Evolutionary conservation across 2,329 filamentous ascomycete species (phyloP).

Genomic region (Hymenotorrendiella dingleyae): DNA sequence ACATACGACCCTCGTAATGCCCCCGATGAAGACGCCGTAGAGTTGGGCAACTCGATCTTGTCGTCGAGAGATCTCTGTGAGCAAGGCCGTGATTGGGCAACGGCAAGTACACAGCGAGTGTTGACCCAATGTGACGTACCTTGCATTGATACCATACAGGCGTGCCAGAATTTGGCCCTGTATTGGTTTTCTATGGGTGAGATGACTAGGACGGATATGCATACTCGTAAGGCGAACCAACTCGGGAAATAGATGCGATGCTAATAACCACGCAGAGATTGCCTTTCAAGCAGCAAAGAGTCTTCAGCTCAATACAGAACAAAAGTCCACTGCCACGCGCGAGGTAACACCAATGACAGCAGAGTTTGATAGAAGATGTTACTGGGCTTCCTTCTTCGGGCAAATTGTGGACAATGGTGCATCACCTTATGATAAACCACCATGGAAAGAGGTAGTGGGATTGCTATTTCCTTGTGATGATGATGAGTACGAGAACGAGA

Average conservation of each 20-base stretch:
- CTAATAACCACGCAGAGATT: constrained; percentile 6
- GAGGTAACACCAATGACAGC: neutral
- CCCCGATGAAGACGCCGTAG: constrained; percentile 3
- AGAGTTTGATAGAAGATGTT: constrained; percentile 12
- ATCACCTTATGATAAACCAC: constrained; percentile 6
- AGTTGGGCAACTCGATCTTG: constrained; percentile 4
- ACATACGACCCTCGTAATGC: neutral
- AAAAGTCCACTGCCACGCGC: neutral
- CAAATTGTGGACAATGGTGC: constrained; percentile 11
- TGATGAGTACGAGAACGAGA: constrained; percentile 6
- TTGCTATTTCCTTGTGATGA: constrained; percentile 15
- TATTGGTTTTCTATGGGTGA: constrained; percentile 17
- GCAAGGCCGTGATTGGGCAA: constrained; percentile 16
- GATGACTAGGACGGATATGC: constrained; percentile 11
- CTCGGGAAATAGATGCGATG: neutral
- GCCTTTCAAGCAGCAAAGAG: constrained; percentile 10
- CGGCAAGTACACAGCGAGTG: constrained; percentile 6
- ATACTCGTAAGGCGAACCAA: constrained; percentile 9
- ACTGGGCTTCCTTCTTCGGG: constrained; percentile 15
- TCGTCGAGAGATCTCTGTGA: constrained; percentile 6
- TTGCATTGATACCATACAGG: constrained; percentile 13
- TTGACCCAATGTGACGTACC: constrained; percentile 15
- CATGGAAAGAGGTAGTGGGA: constrained; percentile 13
- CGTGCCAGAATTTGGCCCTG: constrained; percentile 14
- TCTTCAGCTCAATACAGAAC: constrained; percentile 7